Conservation (phyloP, 2,329 filamentous ascomycete species). For the Cadophora luteo-olivacea region DNA sequence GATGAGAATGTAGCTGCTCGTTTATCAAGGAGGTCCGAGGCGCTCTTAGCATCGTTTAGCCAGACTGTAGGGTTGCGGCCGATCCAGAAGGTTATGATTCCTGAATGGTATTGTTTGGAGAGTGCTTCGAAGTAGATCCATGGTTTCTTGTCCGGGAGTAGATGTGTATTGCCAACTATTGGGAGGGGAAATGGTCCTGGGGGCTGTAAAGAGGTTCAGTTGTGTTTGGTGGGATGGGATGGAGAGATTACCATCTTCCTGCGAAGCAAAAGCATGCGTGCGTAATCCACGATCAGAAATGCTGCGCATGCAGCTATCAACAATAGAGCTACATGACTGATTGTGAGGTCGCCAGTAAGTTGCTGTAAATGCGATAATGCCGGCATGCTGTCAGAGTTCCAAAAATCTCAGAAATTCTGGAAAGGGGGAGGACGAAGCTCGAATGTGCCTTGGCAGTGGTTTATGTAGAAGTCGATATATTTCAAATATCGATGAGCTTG, state of each 20-base stretch:
- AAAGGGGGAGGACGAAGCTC: not conserved
- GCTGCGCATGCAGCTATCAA: slow-evolving; percentile 13
- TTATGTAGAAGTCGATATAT: not conserved
- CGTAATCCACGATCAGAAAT: slow-evolving; percentile 22
- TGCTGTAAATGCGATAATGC: slow-evolving; percentile 16
- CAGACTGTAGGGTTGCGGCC: slow-evolving; percentile 34
- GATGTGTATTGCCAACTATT: slow-evolving; percentile 34
- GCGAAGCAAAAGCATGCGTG: slow-evolving; percentile 21
- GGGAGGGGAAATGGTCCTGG: slow-evolving; percentile 36
- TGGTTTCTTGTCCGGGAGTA: slow-evolving; percentile 33
- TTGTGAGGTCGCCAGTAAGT: not conserved
- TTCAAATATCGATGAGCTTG: not conserved
- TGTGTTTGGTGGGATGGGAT: slow-evolving; percentile 17
- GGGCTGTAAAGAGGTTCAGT: slow-evolving; percentile 27
- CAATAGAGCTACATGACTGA: slow-evolving; percentile 6
- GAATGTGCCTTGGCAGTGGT: not conserved
- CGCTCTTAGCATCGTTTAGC: slow-evolving; percentile 33
- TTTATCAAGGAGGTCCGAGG: slow-evolving; percentile 35
- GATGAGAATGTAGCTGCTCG: slow-evolving; percentile 34
- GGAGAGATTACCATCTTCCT: slow-evolving; percentile 20
- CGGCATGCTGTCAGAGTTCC: not conserved
- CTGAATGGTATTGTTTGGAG: slow-evolving; percentile 31
- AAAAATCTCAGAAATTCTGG: not conserved
- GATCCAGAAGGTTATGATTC: slow-evolving; percentile 37
- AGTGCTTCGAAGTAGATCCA: slow-evolving; percentile 37